phyloP scores from a whole-genome alignment of 179 eudicot species.

The Carnegiea gigantea region DNA sequence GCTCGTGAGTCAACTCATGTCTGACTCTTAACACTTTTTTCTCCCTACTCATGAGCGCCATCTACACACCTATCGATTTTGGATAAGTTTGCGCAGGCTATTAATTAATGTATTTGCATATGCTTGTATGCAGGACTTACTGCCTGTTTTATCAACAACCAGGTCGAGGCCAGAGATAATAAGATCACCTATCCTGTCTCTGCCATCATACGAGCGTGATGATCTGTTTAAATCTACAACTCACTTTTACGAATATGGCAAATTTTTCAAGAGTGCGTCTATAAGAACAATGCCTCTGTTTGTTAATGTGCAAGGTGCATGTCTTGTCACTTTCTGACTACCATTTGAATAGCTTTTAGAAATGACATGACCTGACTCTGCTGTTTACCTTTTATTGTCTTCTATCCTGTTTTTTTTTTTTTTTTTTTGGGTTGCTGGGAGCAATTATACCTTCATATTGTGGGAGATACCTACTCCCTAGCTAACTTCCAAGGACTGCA shows the following conservation, averaged over 20 bases:
- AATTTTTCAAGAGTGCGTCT: constrained; percentile 32
- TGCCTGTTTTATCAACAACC: neutral
- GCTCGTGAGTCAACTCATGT: neutral
- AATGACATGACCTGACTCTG: neutral
- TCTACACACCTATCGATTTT: neutral
- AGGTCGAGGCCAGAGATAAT: constrained; percentile 6
- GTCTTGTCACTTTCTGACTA: neutral
- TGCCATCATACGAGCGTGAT: constrained; percentile 31
- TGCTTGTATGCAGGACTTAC: neutral
- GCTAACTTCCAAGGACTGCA: too few relatives aligned
- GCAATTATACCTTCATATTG: too few relatives aligned
- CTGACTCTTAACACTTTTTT: neutral
- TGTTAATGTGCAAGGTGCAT: constrained; percentile 46
- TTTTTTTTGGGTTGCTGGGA: too few relatives aligned
- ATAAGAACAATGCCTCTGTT: constrained; percentile 27
- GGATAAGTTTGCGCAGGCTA: neutral
- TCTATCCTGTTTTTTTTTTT: too few relatives aligned
- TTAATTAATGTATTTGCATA: neutral
- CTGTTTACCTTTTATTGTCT: neutral
- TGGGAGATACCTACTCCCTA: too few relatives aligned
- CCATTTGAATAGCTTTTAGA: too few relatives aligned
- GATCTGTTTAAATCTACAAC: constrained; percentile 36
- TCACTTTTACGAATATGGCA: constrained; percentile 27
- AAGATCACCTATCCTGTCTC: neutral
- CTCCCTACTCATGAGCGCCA: neutral